phyloP scores from a whole-genome alignment of 1,139 yeast genomes.

The Candida albicans region DNA sequence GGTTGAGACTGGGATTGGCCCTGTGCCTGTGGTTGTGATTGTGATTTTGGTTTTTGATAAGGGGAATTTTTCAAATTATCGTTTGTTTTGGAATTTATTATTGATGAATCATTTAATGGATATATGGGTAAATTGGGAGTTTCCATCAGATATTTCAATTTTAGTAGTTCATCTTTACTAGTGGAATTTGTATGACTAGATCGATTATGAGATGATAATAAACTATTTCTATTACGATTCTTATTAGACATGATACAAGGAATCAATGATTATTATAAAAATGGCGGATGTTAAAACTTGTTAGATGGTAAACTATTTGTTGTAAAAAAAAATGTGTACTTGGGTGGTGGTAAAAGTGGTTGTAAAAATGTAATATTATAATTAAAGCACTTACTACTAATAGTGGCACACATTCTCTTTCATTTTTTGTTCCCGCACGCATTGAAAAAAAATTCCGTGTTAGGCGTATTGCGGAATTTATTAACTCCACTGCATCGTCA shows the following conservation, averaged over 20 bases:
- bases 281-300: no score
- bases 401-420: no score
- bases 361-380: no score
- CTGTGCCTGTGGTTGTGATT: background rate
- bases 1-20: background rate
- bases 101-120: slow-evolving; percentile 30
- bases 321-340: background rate
- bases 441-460: no score
- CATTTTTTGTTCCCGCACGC: no score
- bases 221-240: slow-evolving; percentile 34
- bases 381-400: background rate
- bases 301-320: no score
- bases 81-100: no score
- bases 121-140: slow-evolving; percentile 36
- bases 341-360: background rate
- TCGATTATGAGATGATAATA: slow-evolving; percentile 33
- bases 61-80: background rate
- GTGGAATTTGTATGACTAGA: slow-evolving; percentile 22
- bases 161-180: slow-evolving; percentile 35
- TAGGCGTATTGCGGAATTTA: no score
- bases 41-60: background rate
- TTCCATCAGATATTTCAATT: slow-evolving; percentile 39
- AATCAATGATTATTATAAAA: no score
- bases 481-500: no score
- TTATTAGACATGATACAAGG: slow-evolving; percentile 31